Conservation (phyloP, 495 filamentous ascomycete species). For the Xylaria sp. region DNA sequence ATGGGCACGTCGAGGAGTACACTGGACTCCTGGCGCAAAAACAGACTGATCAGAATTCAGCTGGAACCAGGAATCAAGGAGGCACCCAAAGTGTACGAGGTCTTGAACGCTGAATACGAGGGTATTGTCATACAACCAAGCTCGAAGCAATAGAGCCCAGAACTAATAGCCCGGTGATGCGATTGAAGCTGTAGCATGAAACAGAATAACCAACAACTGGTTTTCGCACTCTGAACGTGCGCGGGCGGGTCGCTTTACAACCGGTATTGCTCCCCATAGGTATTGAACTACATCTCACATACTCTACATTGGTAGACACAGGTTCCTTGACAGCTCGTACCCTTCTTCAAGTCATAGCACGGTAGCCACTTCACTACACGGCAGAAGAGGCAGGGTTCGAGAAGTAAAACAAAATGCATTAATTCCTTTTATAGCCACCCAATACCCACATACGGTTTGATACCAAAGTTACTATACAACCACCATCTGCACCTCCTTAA, state of each 20-base stretch:
- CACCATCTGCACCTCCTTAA: slow-evolving; percentile 30
- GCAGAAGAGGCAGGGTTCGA: not conserved
- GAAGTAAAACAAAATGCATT: slow-evolving; percentile 14
- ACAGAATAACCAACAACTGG: too few species aligned
- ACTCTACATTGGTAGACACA: not conserved
- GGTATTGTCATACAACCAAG: too few species aligned
- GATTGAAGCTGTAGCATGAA: too few species aligned
- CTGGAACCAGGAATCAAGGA: too few species aligned
- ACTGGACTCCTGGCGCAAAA: too few species aligned
- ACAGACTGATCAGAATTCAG: too few species aligned
- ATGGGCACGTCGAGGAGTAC: too few species aligned
- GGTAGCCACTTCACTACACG: not conserved
- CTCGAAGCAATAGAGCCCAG: too few species aligned
- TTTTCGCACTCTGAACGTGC: not conserved
- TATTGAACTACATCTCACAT: not conserved
- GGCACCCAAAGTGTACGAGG: too few species aligned
- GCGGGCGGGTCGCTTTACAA: not conserved
- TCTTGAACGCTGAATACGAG: too few species aligned
- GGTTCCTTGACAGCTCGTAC: not conserved
- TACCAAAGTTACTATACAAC: slow-evolving; percentile 26
- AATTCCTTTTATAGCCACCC: slow-evolving; percentile 12
- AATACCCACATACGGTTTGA: not conserved
- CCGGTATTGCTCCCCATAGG: not conserved
- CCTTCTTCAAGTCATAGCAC: not conserved
- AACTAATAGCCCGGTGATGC: too few species aligned